Evolutionary conservation across 345 rosid genomes (phyloP).

Genomic region (Melaleuca quinquenervia): DNA sequence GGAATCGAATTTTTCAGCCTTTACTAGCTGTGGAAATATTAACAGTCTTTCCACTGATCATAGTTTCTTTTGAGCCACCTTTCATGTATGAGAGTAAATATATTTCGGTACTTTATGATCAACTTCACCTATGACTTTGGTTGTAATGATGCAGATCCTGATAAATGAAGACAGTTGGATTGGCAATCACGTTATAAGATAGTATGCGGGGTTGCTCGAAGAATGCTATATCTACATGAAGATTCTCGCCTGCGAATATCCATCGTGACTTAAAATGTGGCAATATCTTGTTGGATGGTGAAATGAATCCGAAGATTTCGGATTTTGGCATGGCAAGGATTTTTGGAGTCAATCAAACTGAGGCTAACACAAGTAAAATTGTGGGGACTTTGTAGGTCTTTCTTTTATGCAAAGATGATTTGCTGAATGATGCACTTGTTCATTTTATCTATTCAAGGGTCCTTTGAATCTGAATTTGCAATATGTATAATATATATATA

Average conservation of each 20-base stretch:
- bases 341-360: conserved; percentile 4
- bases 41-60: no score
- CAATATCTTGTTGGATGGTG: conserved; percentile 8
- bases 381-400: conserved; percentile 13
- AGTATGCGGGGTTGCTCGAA: conserved; percentile 6
- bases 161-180: background rate
- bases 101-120: no score
- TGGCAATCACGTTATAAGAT: conserved; percentile 14
- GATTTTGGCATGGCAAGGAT: conserved; percentile 16
- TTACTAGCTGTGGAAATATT: no score
- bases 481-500: no score
- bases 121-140: no score
- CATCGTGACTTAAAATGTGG: conserved; percentile 16
- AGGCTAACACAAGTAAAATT: background rate
- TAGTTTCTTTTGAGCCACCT: no score
- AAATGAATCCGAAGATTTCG: conserved; percentile 15
- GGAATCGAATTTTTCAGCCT: no score
- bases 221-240: conserved; percentile 11
- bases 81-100: no score
- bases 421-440: no score
- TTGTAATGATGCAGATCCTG: no score
- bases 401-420: no score
- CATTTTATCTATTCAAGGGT: no score
- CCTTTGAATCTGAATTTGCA: background rate
- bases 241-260: conserved; percentile 10